These are phyloP conservation scores for Phaeosphaeriaceae sp. DNA, from an alignment of 2,329 filamentous ascomycete species.

Conservation along the genomic window DNA sequence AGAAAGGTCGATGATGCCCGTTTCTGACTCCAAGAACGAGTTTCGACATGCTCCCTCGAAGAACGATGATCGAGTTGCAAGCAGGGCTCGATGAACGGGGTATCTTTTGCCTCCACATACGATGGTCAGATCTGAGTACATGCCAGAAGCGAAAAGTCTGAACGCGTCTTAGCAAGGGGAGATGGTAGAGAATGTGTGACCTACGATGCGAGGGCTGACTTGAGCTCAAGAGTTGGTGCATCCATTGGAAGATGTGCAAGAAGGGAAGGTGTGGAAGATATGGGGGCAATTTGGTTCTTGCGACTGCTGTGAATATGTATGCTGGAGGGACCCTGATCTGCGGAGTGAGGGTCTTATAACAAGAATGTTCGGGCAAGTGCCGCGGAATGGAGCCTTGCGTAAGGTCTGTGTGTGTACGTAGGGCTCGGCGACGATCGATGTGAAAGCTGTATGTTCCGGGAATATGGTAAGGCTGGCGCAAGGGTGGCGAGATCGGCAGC, in stretches of 20 bases:
- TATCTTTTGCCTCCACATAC: conserved; percentile 55
- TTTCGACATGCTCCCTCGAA: conserved; percentile 52
- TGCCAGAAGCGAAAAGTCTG: conserved; percentile 47
- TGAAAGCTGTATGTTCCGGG: conserved; percentile 17
- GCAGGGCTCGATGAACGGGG: conserved; percentile 55
- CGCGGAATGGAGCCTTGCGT: conserved; percentile 16
- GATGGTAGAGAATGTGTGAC: conserved; percentile 22
- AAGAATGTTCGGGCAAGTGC: conserved; percentile 12
- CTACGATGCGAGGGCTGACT: conserved; percentile 57
- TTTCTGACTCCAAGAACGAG: conserved; percentile 46
- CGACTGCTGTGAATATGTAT: not conserved
- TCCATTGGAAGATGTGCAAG: conserved; percentile 39
- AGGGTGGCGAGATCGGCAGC: conserved; percentile 18
- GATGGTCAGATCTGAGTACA: conserved; percentile 59
- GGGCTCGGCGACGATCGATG: conserved; percentile 16
- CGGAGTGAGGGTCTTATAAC: conserved; percentile 12
- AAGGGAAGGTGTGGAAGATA: conserved; percentile 5
- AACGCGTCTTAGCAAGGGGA: conserved; percentile 34
- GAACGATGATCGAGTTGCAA: conserved; percentile 58
- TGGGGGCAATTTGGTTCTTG: conserved; percentile 17
- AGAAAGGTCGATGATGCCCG: conserved; percentile 48
- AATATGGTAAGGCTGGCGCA: conserved; percentile 23
- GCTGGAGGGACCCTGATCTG: conserved; percentile 12
- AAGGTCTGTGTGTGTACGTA: conserved; percentile 23
- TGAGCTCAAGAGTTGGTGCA: conserved; percentile 52